phyloP scores from a whole-genome alignment of 2,329 filamentous ascomycete species.

The Xenoacremonium recifei region DNA sequence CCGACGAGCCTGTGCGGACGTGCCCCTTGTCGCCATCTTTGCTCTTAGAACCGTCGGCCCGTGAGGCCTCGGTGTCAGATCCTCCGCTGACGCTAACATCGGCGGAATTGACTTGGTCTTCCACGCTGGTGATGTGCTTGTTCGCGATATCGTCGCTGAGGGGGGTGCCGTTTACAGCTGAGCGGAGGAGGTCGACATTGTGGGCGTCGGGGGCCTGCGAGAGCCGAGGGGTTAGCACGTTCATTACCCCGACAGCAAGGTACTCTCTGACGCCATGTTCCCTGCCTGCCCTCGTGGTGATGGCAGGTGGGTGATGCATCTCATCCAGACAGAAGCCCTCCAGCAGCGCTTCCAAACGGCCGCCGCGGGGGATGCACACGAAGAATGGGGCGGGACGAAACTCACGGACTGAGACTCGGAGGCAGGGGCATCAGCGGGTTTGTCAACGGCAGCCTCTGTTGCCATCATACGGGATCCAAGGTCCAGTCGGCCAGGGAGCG shows the following conservation, averaged over 20 bases:
- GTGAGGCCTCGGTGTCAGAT: slow-evolving; percentile 74
- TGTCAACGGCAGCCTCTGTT: slow-evolving; percentile 57
- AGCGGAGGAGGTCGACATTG: slow-evolving; percentile 45
- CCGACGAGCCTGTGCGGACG: slow-evolving; percentile 54
- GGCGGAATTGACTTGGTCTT: slow-evolving; percentile 59
- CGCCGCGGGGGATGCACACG: background rate
- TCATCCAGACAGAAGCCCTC: too few relatives aligned
- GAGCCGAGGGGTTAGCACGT: too few relatives aligned
- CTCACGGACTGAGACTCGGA: slow-evolving; percentile 47
- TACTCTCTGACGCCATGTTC: too few relatives aligned
- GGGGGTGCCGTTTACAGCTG: slow-evolving; percentile 50
- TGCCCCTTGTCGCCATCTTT: slow-evolving; percentile 60
- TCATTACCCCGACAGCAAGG: too few relatives aligned
- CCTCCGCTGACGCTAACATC: slow-evolving; percentile 70
- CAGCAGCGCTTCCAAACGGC: too few relatives aligned
- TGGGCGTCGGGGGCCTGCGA: slow-evolving; percentile 41
- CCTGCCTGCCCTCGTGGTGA: too few relatives aligned
- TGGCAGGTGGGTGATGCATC: too few relatives aligned
- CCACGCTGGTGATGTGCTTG: slow-evolving; percentile 56
- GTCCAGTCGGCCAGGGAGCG: slow-evolving; percentile 29
- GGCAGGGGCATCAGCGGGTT: slow-evolving; percentile 53
- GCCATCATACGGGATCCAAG: slow-evolving; percentile 57
- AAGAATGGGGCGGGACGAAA: slow-evolving; percentile 11
- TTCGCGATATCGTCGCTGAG: slow-evolving; percentile 52
- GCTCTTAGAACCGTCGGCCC: slow-evolving; percentile 52